Conservation (phyloP, 371 early-diverging fungal genomes). For the Zychaea mexicana region DNA sequence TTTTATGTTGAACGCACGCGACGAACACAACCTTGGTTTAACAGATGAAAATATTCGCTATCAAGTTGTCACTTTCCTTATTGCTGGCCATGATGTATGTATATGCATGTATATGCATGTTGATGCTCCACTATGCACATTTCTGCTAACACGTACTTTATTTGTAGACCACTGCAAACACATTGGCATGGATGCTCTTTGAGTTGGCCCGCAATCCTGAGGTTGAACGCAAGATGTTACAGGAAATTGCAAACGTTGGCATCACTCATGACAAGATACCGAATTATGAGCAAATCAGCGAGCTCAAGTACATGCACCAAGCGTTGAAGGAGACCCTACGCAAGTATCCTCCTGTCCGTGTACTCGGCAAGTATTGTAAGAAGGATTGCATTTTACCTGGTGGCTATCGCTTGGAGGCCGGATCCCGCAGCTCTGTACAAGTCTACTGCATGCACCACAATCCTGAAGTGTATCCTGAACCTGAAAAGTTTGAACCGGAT, state of each 20-base stretch:
- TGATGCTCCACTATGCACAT: neutral
- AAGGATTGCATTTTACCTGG: conserved; percentile 55
- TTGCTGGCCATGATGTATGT: conserved; percentile 55
- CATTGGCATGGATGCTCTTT: conserved; percentile 53
- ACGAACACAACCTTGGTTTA: conserved; percentile 39
- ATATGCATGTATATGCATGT: conserved; percentile 13
- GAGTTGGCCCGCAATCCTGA: conserved; percentile 48
- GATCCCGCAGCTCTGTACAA: conserved; percentile 20
- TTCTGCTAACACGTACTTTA: neutral
- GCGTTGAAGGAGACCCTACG: conserved; percentile 61
- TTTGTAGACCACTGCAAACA: conserved; percentile 39
- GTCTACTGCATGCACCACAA: conserved; percentile 50
- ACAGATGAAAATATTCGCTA: conserved; percentile 57
- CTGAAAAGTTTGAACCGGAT: conserved; percentile 56
- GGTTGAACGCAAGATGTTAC: conserved; percentile 41
- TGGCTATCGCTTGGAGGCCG: conserved; percentile 37
- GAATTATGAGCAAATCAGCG: conserved; percentile 44
- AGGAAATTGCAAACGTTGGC: conserved; percentile 55
- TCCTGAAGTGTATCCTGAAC: conserved; percentile 46
- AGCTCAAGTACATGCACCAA: conserved; percentile 43
- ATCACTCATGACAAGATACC: conserved; percentile 41
- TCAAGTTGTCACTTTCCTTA: conserved; percentile 61
- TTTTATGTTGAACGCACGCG: conserved; percentile 60
- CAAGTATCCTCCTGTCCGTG: conserved; percentile 51
- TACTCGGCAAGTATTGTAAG: conserved; percentile 47